Percentiles rank a stretch among this genome's conserved stretches.
These are phyloP conservation scores for Hortaea sp. DNA, from an alignment of 2,329 filamentous ascomycete genomes.

Conservation along the genomic window DNA sequence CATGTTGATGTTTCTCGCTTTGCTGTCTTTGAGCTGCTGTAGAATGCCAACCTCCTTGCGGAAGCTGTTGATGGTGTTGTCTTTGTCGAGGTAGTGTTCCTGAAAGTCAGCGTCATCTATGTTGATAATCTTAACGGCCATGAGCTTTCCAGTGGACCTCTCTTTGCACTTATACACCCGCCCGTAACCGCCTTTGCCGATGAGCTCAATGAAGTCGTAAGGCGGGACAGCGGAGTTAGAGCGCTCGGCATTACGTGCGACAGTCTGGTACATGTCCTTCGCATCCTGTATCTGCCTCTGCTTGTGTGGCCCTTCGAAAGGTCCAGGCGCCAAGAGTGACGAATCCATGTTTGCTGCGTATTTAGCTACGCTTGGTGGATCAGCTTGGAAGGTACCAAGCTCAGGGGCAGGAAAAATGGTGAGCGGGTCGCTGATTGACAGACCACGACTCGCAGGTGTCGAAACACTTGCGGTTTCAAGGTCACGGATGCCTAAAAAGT, in stretches of 20 bases:
- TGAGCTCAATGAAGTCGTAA: slow-evolving; percentile 61
- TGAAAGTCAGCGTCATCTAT: slow-evolving; percentile 63
- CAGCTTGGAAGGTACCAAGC: neutral
- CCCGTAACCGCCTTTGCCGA: slow-evolving; percentile 65
- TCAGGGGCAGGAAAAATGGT: neutral
- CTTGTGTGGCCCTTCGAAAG: slow-evolving; percentile 31
- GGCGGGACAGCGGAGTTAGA: slow-evolving; percentile 51
- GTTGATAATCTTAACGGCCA: slow-evolving; percentile 75
- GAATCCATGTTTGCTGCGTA: slow-evolving; percentile 16
- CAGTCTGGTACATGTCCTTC: slow-evolving; percentile 55
- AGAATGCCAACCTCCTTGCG: slow-evolving; percentile 57
- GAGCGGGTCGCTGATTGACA: neutral
- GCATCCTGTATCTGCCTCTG: slow-evolving; percentile 59
- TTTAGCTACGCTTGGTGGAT: neutral
- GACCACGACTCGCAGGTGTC: too few relatives aligned
- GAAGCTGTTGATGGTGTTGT: slow-evolving; percentile 48
- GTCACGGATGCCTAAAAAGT: slow-evolving; percentile 1
- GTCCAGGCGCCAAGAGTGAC: slow-evolving; percentile 16
- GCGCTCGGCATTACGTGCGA: slow-evolving; percentile 52
- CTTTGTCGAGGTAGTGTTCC: slow-evolving; percentile 48
- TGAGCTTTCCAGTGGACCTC: slow-evolving; percentile 39
- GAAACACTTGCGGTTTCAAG: too few relatives aligned
- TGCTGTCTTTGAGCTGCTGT: slow-evolving; percentile 61
- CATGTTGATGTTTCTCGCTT: slow-evolving; percentile 69
- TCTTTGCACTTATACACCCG: slow-evolving; percentile 58